Conservation (phyloP, 225 moss, liverwort and hornwort species). For the Rhytidiadelphus loreus region DNA sequence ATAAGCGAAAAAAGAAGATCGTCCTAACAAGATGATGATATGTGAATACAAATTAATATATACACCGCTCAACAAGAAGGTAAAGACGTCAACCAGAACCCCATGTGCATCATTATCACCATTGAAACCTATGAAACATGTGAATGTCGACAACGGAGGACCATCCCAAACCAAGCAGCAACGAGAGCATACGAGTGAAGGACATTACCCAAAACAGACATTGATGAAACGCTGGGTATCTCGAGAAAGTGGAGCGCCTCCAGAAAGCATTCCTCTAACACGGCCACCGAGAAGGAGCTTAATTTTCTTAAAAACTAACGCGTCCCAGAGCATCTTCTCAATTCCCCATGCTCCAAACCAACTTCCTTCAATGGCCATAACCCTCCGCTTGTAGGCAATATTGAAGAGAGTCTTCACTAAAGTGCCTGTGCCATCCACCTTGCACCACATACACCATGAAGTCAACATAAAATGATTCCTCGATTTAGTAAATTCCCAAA, state of each 20-base stretch:
- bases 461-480: not conserved
- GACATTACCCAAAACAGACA: conserved; percentile 69
- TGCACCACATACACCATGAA: not conserved
- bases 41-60: not conserved
- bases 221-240: conserved; percentile 99
- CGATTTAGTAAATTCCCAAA: not conserved
- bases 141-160: not conserved
- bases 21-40: not conserved
- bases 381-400: conserved; percentile 66
- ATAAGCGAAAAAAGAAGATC: not conserved
- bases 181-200: not conserved
- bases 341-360: conserved; percentile 83
- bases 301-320: conserved; percentile 72
- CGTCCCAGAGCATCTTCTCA: conserved; percentile 66
- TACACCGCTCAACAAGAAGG: not conserved
- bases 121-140: not conserved
- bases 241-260: conserved; percentile 81
- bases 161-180: not conserved
- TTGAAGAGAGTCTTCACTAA: conserved; percentile 64
- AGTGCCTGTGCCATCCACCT: conserved; percentile 61
- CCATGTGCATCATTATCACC: not conserved
- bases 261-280: conserved; percentile 80
- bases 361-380: conserved; percentile 75
- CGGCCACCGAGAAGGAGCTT: conserved; percentile 70
- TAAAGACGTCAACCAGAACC: not conserved